Base-by-base conservation (phyloP, 805 yeast species). In the Yamadazyma laniorum region DNA sequence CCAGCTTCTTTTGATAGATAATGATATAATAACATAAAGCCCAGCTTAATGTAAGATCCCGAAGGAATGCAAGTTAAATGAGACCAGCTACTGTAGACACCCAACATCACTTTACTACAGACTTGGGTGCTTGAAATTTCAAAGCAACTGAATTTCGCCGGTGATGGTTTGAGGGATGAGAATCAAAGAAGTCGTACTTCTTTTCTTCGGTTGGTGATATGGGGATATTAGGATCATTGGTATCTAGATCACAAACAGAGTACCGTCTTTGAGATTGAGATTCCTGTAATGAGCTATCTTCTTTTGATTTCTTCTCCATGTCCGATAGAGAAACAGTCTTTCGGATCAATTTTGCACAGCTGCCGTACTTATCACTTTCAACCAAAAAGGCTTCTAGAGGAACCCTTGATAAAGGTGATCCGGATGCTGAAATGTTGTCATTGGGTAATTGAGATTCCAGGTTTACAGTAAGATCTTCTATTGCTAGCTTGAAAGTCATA, bases 61-160 rank as follows among this genome's bases (percentile, higher is more conserved):
- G n/a, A n/a, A n/a, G n/a, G n/a, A n/a, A n/a, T n/a, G n/a, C n/a
- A n/a, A n/a, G n/a, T n/a, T n/a, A n/a, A n/a, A n/a, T n/a, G n/a
- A n/a, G n/a, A n/a, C n/a, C n/a, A n/a, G n/a, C n/a, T n/a, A n/a
- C n/a, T n/a, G n/a, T n/a, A n/a, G n/a, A n/a, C n/a, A n/a, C n/a
- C n/a, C n/a, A n/a, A n/a, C n/a, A n/a, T n/a, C n/a, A 13, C 9
- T 21, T 21, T 6, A 21, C 9, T 21, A 32, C 14, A 15, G 14
- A 39, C 51, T 57, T 15, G 73, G 50, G 78, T 13, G 58, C 43
- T 12, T 65, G 64, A 45, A 74, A 73, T 23, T 67, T 64, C 48
- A 74, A 52, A 0, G 79, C 78, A 29, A 74, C 65, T 0, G 76
- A 64, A n/a, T 68, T 59, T 26, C 75, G 52, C 31, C 78, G 45